Evolutionary conservation across 108 stramenopile genomes (phyloP).

Genomic region (Nannochloropsis gaditana): DNA sequence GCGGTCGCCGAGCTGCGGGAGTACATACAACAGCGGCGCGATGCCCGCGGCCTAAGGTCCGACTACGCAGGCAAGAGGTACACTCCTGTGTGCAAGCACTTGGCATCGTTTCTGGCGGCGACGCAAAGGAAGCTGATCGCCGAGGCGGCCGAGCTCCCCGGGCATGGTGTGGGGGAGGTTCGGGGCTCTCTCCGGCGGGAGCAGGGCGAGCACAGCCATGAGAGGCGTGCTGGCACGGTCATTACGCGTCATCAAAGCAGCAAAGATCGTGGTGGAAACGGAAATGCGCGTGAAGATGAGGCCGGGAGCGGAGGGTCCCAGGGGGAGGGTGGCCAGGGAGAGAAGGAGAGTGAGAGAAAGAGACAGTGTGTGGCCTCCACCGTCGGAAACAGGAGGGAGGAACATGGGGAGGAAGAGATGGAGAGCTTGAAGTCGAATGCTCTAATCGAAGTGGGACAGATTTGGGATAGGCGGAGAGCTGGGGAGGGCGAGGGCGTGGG

Average conservation of each 20-base stretch:
- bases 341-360: background rate
- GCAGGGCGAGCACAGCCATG: no score
- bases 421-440: background rate
- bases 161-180: no score
- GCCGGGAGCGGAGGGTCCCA: no score
- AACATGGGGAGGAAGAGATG: background rate
- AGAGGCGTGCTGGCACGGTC: no score
- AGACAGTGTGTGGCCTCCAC: background rate
- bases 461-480: background rate
- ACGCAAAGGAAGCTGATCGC: no score
- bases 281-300: no score
- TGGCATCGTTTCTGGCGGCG: background rate
- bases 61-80: constrained; percentile 19
- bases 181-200: no score
- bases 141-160: no score
- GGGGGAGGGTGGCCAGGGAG: background rate
- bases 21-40: background rate
- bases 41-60: background rate
- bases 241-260: no score
- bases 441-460: no score
- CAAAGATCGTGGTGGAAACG: no score
- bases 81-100: background rate
- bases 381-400: background rate
- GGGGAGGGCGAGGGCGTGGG: background rate
- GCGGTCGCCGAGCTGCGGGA: background rate